Evolutionary conservation across 805 yeast genomes (phyloP), one percentile per base, ranked within the genome.

Genomic region (Candida saitoana): DNA sequence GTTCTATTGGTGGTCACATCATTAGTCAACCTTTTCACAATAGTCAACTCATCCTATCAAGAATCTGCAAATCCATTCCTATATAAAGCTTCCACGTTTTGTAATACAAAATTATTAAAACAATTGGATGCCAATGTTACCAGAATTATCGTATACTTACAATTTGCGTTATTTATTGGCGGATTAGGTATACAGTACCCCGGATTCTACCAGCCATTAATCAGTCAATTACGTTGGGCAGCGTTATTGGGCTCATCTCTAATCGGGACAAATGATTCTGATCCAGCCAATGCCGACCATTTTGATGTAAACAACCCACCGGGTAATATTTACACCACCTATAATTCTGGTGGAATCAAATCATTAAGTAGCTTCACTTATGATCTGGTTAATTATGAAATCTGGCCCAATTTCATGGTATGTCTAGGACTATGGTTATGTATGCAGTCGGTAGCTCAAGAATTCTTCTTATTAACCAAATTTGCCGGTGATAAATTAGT

Each of bases 101-200:
- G 84, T 55, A 79, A 78, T 50, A 78, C 71, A 22, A 71, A 77
- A 2, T 63, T 81, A 37, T 62, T 82, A 29, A 67, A 70, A 34
- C 80, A 82, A 39, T 52, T 80, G 35, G 79, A 77, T 37, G 84
- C 87, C 1, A 70, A 74, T 9, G 65, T 71, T 6, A 60, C 64
- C 3, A 76, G 77, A 29, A 69, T 75, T 34, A 48, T 81, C 2
- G 57, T 67, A 15, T 81, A 80, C 56, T 52, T 79, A 25, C 88
- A 83, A 52, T 82, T 74, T 60, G 74, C 80, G 1, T 69, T 79
- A 34, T 77, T 80, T 53, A 66, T 76, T 49, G 76, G 75, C 4
- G 82, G 77, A 3, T 60, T 83, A 20, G 70, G 71, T 47, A 54
- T 82, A 15, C 60, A 66, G 18, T 82, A 76, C 49, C 88, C 89